These are phyloP conservation scores for Neofusicoccum ribis DNA, from an alignment of 2,329 filamentous ascomycete species.

Conservation along the genomic window DNA sequence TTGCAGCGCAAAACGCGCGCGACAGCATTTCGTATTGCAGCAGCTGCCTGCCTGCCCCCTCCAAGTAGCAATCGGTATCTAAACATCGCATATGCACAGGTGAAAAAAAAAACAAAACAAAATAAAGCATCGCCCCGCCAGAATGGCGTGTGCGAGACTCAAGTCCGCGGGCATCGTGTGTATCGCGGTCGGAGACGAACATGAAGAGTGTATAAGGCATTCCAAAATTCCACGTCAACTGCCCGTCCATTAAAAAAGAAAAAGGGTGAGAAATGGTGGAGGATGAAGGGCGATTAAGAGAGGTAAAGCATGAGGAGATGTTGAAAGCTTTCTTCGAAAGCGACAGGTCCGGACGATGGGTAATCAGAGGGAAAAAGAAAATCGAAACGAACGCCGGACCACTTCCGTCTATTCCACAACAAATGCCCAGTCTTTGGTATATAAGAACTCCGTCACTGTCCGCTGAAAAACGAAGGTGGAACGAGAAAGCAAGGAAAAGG, in stretches of 20 bases:
- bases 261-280: not conserved
- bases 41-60: not conserved
- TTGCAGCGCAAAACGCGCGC: not conserved
- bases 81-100: constrained; percentile 1
- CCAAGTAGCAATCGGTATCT: constrained; percentile 5
- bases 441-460: constrained; percentile 9
- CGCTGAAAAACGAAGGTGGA: constrained; percentile 4
- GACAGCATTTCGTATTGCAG: not conserved
- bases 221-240: not conserved
- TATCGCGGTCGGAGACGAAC: not conserved
- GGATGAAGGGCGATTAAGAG: not conserved
- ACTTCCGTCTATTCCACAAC: constrained; percentile 2
- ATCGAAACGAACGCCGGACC: not conserved
- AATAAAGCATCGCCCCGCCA: not conserved
- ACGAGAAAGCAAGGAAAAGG: not conserved
- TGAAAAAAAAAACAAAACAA: not conserved
- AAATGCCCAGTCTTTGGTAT: constrained; percentile 15
- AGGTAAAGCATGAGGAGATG: not conserved
- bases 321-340: not conserved
- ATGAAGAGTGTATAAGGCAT: not conserved
- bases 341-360: not conserved
- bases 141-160: not conserved
- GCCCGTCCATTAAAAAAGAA: not conserved
- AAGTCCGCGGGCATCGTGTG: not conserved
- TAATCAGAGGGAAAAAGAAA: not conserved